Evolutionary conservation across 352 stramenopile genomes (phyloP).

Genomic region (Pseudoperonospora humuli): DNA sequence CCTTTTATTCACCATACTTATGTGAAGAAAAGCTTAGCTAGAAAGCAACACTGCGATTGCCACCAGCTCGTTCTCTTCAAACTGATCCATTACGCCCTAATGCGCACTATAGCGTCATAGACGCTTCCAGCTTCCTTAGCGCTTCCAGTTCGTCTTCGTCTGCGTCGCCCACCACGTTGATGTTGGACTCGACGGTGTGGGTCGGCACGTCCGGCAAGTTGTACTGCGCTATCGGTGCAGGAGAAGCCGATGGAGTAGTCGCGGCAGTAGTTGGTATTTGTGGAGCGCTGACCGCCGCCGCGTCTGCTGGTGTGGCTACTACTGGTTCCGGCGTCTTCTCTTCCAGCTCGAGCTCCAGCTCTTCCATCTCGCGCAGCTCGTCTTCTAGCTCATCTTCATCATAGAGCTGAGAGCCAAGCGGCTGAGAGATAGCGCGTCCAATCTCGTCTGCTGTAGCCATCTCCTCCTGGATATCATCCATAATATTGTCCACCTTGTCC

Average conservation of each 20-base stretch:
- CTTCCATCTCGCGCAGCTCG: slow-evolving; percentile 91
- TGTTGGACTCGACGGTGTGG: slow-evolving; percentile 65
- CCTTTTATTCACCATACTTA: slow-evolving; percentile 33
- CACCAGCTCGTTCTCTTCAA: background rate
- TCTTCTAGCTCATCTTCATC: slow-evolving; percentile 93
- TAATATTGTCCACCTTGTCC: slow-evolving; percentile 96
- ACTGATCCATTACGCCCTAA: slow-evolving; percentile 10
- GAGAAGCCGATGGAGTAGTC: slow-evolving; percentile 16
- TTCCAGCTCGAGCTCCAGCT: slow-evolving; percentile 88
- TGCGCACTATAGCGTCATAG: slow-evolving; percentile 65
- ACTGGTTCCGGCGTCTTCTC: slow-evolving; percentile 66
- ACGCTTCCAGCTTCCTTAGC: slow-evolving; percentile 77
- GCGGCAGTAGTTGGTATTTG: slow-evolving; percentile 16
- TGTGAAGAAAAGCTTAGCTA: slow-evolving; percentile 5
- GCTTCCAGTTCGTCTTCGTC: slow-evolving; percentile 83
- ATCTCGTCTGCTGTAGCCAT: slow-evolving; percentile 95
- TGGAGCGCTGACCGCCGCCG: slow-evolving; percentile 17
- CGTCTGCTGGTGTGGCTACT: slow-evolving; percentile 7
- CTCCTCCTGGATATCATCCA: slow-evolving; percentile 97
- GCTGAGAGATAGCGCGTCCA: slow-evolving; percentile 88
- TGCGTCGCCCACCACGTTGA: slow-evolving; percentile 55
- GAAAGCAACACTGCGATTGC: background rate
- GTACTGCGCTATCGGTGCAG: slow-evolving; percentile 33
- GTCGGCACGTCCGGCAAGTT: slow-evolving; percentile 75
- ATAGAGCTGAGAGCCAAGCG: slow-evolving; percentile 88